These are phyloP conservation scores for Houttuynia cordata DNA, from an alignment of 164 flowering plant species.

Conservation along the genomic window DNA sequence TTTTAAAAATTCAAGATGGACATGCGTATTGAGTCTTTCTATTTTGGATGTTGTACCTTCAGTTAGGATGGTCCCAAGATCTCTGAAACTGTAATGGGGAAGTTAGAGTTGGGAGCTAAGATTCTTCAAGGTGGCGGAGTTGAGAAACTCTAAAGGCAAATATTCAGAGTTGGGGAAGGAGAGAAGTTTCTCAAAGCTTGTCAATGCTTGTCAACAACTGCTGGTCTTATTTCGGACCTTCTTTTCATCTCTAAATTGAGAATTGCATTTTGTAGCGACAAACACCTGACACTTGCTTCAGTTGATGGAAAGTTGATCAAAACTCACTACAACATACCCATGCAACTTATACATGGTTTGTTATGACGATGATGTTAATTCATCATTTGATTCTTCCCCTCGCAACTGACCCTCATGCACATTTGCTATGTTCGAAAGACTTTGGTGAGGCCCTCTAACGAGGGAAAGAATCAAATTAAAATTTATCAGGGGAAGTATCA, in stretches of 20 bases:
- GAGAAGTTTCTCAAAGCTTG: slow-evolving; percentile 37
- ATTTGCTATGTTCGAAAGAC: too few relatives aligned
- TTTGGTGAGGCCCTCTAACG: too few relatives aligned
- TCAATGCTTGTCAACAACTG: slow-evolving; percentile 40
- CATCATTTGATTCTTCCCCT: too few relatives aligned
- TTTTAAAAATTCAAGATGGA: not conserved
- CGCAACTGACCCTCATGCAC: too few relatives aligned
- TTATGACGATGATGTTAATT: too few relatives aligned
- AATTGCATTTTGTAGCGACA: slow-evolving; percentile 38
- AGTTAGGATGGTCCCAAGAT: slow-evolving; percentile 34
- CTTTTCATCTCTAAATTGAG: slow-evolving; percentile 37
- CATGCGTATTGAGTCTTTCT: not conserved
- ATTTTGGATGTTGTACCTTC: slow-evolving; percentile 3
- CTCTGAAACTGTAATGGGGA: slow-evolving; percentile 32
- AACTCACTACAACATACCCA: slow-evolving; percentile 32
- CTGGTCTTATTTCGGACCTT: slow-evolving; percentile 43
- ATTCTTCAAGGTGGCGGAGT: slow-evolving; percentile 35
- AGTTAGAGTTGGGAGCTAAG: slow-evolving; percentile 35
- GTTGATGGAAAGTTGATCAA: slow-evolving; percentile 19
- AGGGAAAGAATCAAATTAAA: too few relatives aligned
- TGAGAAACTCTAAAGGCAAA: slow-evolving; percentile 23
- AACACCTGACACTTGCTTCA: slow-evolving; percentile 23
- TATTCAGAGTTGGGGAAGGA: slow-evolving; percentile 25
- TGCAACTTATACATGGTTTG: too few relatives aligned
- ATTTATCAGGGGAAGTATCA: too few relatives aligned